phyloP scores from a whole-genome alignment of 306 rosid genomes.

The Sphenostylis stenocarpa region DNA sequence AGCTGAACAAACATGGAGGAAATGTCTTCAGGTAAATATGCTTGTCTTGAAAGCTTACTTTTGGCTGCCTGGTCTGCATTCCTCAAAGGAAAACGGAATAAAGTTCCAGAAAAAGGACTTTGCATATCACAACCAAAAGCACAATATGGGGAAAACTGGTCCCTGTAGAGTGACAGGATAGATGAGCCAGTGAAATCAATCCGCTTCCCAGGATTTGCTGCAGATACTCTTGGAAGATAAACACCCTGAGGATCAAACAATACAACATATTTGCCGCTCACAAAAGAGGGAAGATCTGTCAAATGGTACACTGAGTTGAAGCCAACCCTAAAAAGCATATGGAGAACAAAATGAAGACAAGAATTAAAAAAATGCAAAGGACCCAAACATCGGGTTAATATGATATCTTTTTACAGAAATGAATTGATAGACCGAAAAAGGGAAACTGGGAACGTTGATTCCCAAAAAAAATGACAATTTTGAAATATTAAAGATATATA shows the following conservation, averaged over 20 bases:
- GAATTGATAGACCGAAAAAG: background rate
- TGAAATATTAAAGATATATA: background rate
- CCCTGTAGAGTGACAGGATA: conserved; percentile 65
- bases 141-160: conserved; percentile 89
- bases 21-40: conserved; percentile 72
- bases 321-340: conserved; percentile 66
- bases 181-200: conserved; percentile 82
- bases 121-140: conserved; percentile 94
- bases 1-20: conserved; percentile 89
- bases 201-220: conserved; percentile 95
- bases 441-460: background rate
- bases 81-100: conserved; percentile 94
- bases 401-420: background rate
- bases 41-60: conserved; percentile 95
- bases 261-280: conserved; percentile 89
- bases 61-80: conserved; percentile 67
- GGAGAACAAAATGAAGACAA: conserved; percentile 28
- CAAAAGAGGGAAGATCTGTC: conserved; percentile 97
- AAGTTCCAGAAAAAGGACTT: conserved; percentile 74
- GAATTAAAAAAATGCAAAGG: conserved; percentile 26
- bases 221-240: conserved; percentile 87
- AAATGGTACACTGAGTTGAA: conserved; percentile 98
- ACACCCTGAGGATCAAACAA: conserved; percentile 94
- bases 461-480: background rate
- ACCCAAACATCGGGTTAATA: conserved; percentile 19